Evolutionary conservation across 371 early-diverging fungal species (phyloP).

Genomic region (Haplosporangium sp.): DNA sequence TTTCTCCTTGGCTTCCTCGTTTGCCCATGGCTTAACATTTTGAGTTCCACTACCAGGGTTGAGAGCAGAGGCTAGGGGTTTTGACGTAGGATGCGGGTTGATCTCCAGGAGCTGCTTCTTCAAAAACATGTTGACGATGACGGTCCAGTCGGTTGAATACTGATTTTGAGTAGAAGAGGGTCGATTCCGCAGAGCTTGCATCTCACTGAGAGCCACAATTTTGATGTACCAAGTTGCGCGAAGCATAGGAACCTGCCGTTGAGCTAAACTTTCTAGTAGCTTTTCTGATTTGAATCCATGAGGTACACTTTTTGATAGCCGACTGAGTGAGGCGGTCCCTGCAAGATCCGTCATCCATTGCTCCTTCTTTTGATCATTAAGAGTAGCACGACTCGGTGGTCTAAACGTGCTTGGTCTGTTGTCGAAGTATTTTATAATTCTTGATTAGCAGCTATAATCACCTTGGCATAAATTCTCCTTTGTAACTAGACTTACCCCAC

Average conservation of each 20-base stretch:
- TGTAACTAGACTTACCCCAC: constrained; percentile 58
- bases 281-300: constrained; percentile 78
- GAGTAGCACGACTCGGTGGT: constrained; percentile 66
- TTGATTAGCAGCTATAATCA: neutral
- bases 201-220: constrained; percentile 63
- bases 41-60: constrained; percentile 55
- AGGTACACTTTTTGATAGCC: constrained; percentile 69
- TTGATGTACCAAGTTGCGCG: constrained; percentile 85
- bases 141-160: constrained; percentile 53
- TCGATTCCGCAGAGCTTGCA: constrained; percentile 52
- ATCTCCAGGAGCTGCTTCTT: constrained; percentile 64
- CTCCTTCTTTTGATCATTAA: constrained; percentile 68
- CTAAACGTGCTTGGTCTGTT: constrained; percentile 66
- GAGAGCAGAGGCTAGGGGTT: constrained; percentile 36
- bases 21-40: constrained; percentile 60
- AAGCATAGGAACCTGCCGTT: constrained; percentile 71
- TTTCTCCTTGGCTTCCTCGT: constrained; percentile 62
- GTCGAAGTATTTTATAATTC: neutral
- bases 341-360: constrained; percentile 73
- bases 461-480: neutral
- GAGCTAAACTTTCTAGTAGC: constrained; percentile 69
- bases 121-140: constrained; percentile 42
- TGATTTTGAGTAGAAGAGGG: constrained; percentile 26
- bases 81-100: constrained; percentile 37
- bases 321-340: constrained; percentile 65